Evolutionary conservation across 345 rosid species (phyloP).

Genomic region (Euphorbia peplus): DNA sequence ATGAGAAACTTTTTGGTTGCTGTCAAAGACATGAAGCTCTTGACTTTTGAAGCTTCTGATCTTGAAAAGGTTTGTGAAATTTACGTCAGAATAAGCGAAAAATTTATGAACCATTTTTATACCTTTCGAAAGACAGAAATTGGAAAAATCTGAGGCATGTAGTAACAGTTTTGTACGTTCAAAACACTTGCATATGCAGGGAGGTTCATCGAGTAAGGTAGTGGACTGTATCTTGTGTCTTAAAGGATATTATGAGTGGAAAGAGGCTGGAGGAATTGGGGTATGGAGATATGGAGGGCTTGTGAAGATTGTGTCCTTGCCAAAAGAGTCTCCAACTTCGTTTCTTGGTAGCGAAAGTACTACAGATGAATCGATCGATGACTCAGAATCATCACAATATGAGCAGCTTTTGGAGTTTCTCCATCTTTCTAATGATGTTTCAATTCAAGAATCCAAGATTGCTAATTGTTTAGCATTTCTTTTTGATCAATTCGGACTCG

Average conservation of each 20-base stretch:
- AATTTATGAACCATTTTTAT: no score
- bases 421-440: constrained; percentile 73
- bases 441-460: constrained; percentile 72
- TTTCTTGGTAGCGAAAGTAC: constrained; percentile 70
- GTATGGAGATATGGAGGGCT: constrained; percentile 98
- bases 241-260: constrained; percentile 95
- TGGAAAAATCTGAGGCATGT: no score
- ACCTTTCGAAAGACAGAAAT: no score
- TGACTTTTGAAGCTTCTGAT: constrained; percentile 94
- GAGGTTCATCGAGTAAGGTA: constrained; percentile 89
- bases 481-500: constrained; percentile 77
- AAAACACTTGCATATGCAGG: no score
- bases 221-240: constrained; percentile 95
- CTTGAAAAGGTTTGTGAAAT: constrained; percentile 66
- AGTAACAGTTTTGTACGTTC: no score
- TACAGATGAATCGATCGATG: constrained; percentile 84
- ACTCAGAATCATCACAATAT: constrained; percentile 81
- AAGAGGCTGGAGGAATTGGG: constrained; percentile 87
- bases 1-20: constrained; percentile 95
- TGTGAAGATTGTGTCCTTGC: constrained; percentile 78
- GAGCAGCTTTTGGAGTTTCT: constrained; percentile 85
- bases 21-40: constrained; percentile 88
- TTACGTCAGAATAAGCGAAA: no score
- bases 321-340: constrained; percentile 60
- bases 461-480: constrained; percentile 72